phyloP scores from a whole-genome alignment of 495 filamentous ascomycete species.

The Zalerion maritima region DNA sequence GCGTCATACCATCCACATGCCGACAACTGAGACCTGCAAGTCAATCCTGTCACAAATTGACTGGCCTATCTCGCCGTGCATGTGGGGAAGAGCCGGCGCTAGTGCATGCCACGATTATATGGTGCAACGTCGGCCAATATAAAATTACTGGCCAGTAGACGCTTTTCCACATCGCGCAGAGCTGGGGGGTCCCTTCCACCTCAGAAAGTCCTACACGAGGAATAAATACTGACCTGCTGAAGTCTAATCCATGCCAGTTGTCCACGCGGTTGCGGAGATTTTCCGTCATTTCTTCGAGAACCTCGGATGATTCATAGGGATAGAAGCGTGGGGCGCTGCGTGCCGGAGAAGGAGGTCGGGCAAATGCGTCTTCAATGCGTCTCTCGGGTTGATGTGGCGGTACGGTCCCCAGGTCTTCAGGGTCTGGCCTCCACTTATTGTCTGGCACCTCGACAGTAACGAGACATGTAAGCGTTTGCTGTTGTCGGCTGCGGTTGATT shows the following conservation, averaged over 20 bases:
- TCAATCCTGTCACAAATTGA: no score
- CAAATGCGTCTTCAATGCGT: conserved; percentile 31
- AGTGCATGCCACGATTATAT: no score
- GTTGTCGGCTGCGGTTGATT: conserved; percentile 77
- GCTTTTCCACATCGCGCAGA: conserved; percentile 3
- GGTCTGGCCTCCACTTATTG: conserved; percentile 77
- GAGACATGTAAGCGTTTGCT: conserved; percentile 88
- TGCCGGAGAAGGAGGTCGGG: conserved; percentile 35
- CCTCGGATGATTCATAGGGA: conserved; percentile 48
- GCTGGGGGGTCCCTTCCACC: neutral
- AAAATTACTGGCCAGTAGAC: conserved; percentile 4
- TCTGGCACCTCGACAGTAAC: conserved; percentile 91
- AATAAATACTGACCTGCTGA: conserved; percentile 46
- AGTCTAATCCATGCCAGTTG: conserved; percentile 98
- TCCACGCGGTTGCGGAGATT: conserved; percentile 75
- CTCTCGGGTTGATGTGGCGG: conserved; percentile 30
- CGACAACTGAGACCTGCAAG: no score
- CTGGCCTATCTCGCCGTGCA: no score
- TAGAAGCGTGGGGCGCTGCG: conserved; percentile 38
- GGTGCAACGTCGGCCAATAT: no score
- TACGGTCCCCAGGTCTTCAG: conserved; percentile 60
- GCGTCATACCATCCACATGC: no score
- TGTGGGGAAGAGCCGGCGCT: no score
- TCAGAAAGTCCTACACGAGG: conserved; percentile 1
- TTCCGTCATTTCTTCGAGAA: conserved; percentile 73